phyloP scores from a whole-genome alignment of 1,284 basidiomycete species.

The Retiboletus flavoniger region DNA sequence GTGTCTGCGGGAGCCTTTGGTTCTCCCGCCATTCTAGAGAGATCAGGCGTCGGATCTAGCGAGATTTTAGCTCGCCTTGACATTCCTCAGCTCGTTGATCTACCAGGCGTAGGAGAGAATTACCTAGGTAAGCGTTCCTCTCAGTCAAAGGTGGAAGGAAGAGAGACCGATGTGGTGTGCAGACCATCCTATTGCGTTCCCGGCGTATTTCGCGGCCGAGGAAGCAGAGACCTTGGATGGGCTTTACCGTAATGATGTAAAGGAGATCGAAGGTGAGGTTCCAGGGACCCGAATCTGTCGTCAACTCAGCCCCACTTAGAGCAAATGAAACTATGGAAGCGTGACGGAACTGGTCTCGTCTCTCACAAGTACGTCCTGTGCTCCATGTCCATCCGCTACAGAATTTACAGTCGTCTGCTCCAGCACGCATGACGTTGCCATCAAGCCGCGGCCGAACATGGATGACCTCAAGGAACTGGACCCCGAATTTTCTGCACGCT shows the following conservation, averaged over 20 bases:
- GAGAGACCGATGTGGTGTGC: not conserved
- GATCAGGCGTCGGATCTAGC: conserved; percentile 24
- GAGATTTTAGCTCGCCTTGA: conserved; percentile 11
- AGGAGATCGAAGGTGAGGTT: not conserved
- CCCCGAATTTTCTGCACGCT: conserved; percentile 42
- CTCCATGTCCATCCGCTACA: not conserved
- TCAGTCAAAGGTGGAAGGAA: not conserved
- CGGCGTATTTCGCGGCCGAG: conserved; percentile 40
- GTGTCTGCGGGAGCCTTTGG: conserved; percentile 23
- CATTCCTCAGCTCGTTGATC: conserved; percentile 40
- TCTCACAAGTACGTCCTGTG: conserved; percentile 44
- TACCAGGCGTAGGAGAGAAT: conserved; percentile 55
- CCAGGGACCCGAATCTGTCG: too few species aligned
- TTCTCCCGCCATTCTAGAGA: conserved; percentile 25
- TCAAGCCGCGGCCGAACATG: conserved; percentile 48
- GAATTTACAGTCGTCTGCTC: not conserved
- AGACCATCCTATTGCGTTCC: conserved; percentile 13
- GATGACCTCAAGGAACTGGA: conserved; percentile 46
- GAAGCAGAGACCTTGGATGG: conserved; percentile 32
- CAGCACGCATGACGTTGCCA: conserved; percentile 46
- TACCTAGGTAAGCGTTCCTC: conserved; percentile 43
- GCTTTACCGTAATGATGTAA: not conserved
- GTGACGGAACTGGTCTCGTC: conserved; percentile 28
- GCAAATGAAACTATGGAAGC: conserved; percentile 37
- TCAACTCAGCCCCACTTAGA: not conserved